These are phyloP conservation scores for Tylopilus intermedius DNA, from an alignment of 768 basidiomycete species.

Conservation along the genomic window DNA sequence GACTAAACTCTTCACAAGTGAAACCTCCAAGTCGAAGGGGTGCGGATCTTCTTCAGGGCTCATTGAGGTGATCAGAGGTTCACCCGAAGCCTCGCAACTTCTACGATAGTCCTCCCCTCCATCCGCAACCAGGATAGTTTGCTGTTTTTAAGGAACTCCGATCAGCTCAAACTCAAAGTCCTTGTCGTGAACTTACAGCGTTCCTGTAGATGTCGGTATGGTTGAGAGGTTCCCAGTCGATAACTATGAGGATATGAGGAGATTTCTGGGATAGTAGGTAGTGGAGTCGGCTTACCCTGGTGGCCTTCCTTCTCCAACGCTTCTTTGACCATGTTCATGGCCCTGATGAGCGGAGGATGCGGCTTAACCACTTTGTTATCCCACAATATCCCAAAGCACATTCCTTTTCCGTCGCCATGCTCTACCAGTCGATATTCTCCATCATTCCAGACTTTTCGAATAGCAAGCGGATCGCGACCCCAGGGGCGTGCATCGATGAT, in stretches of 20 bases:
- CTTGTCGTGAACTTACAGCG: conserved; percentile 14
- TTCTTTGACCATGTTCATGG: conserved; percentile 51
- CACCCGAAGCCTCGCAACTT: conserved; percentile 37
- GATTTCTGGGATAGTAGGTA: conserved; percentile 1
- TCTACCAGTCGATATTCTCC: conserved; percentile 54
- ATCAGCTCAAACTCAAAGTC: not conserved
- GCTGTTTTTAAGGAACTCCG: conserved; percentile 18
- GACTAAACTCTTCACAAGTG: conserved; percentile 42
- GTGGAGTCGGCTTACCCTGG: conserved; percentile 39
- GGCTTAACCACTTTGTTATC: conserved; percentile 57
- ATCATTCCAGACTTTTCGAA: conserved; percentile 58
- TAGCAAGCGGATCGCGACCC: conserved; percentile 56
- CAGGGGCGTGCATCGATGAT: conserved; percentile 45
- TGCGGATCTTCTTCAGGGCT: conserved; percentile 31
- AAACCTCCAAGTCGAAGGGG: conserved; percentile 39
- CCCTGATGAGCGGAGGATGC: conserved; percentile 62
- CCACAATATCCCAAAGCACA: conserved; percentile 64
- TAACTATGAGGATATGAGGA: conserved; percentile 26
- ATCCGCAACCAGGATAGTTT: conserved; percentile 38
- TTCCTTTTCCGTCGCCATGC: conserved; percentile 47
- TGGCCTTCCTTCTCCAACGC: conserved; percentile 65
- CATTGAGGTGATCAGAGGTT: conserved; percentile 40
- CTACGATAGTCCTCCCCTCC: conserved; percentile 36
- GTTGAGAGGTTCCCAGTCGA: conserved; percentile 64
- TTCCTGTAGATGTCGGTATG: conserved; percentile 36